Percentiles rank a stretch among this genome's conserved stretches.
Evolutionary conservation across 2,329 filamentous ascomycete species (phyloP).

Genomic region (Xylariaceae sp.): DNA sequence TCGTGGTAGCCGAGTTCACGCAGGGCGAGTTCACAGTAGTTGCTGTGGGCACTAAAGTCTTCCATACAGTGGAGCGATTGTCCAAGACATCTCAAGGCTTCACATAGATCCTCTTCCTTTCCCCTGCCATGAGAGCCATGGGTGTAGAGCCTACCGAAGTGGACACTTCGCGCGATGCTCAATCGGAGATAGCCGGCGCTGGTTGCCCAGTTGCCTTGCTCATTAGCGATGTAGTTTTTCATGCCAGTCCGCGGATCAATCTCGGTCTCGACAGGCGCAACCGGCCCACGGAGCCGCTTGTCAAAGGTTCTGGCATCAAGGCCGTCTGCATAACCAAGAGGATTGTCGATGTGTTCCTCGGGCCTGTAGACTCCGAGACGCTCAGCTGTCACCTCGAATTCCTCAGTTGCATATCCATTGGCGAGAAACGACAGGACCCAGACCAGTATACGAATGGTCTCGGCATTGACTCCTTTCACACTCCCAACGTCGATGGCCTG

Average conservation of each 20-base stretch:
- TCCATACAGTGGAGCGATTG: conserved; percentile 79
- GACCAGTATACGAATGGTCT: conserved; percentile 77
- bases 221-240: conserved; percentile 99
- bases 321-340: conserved; percentile 84
- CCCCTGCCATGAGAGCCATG: conserved; percentile 64
- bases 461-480: conserved; percentile 75
- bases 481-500: conserved; percentile 82
- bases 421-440: conserved; percentile 82
- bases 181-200: conserved; percentile 82
- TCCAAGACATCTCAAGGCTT: conserved; percentile 75
- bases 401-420: conserved; percentile 82
- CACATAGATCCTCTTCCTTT: conserved; percentile 76
- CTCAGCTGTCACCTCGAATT: conserved; percentile 83
- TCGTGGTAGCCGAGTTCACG: conserved; percentile 69
- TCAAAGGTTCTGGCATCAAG: conserved; percentile 83
- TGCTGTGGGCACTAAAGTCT: conserved; percentile 80
- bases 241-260: conserved; percentile 82
- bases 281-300: conserved; percentile 76
- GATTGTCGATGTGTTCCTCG: conserved; percentile 76
- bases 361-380: conserved; percentile 79
- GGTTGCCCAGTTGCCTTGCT: conserved; percentile 84
- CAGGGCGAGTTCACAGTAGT: conserved; percentile 78
- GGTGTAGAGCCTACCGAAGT: conserved; percentile 76
- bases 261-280: conserved; percentile 70
- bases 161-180: conserved; percentile 73